Base-by-base conservation (phyloP, 768 basidiomycete genomes). In the Boletus edulis region DNA sequence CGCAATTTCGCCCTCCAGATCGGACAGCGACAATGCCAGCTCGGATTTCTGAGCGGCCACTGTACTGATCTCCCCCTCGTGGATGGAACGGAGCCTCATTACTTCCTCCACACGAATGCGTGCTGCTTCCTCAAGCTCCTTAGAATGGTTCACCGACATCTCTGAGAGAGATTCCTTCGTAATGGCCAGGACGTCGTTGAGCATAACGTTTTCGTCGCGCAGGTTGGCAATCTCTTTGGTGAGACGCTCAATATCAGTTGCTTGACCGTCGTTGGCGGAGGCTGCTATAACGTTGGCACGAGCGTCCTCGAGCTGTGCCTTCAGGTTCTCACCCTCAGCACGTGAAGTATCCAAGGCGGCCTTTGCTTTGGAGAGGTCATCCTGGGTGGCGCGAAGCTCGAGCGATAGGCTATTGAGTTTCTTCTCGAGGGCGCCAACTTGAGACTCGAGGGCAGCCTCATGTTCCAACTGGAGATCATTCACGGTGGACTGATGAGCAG, bases 371-470 rank as follows among this genome's bases (percentile, higher is more conserved):
- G 77, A 65, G 35, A 94, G 83, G 67, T 93, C 91, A 57, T 94
- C 91, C 63, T 86, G 83, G 0, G 92, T 91, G 14, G 91, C 92
- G 64, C 87, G 91, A 41, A 94, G 80, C 60, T 93, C 89, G 31
- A 92, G 73, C 52, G 74, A 81, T 57, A 86, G 75, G 47, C 72
- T 80, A 51, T 75, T 75, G 48, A 89, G 78, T 63, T 81, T 79
- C 73, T 91, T 91, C 71, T 85, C 82, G 20, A 86, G 71, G 0
- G 67, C 68, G 50, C 77, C 76, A 39, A 81, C 73, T 61, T 87
- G 78, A 17, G 77, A 78, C 52, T 86, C 84, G 17, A 89, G 75
- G 5, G 69, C 60, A n/a, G 78, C 78, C 37, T 79, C 74, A 59
- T 92, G 87, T 49, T 90, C 87, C 3, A 77, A 73, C 62, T 83